These are phyloP conservation scores for Aleurites moluccanus DNA, from an alignment of 441 rosid species.

Conservation along the genomic window DNA sequence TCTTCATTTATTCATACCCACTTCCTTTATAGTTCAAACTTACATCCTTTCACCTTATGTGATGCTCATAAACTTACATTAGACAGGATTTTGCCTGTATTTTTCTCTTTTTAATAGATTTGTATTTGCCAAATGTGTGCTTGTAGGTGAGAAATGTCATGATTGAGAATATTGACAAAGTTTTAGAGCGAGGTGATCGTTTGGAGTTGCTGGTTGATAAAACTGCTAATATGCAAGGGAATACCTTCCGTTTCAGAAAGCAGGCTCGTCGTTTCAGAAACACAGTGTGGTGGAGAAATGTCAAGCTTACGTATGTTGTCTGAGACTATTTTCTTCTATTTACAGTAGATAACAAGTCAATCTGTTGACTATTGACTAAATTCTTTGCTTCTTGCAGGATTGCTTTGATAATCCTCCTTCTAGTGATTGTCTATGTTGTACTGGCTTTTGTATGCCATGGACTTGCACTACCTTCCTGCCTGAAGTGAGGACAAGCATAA, in stretches of 20 bases:
- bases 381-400: constrained; percentile 47
- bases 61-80: constrained; percentile 1
- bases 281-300: constrained; percentile 91
- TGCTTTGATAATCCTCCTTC: constrained; percentile 52
- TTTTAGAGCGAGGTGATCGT: constrained; percentile 90
- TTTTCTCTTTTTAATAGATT: background rate
- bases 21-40: background rate
- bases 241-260: constrained; percentile 88
- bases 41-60: background rate
- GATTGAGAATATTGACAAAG: constrained; percentile 96
- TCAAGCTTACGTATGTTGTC: constrained; percentile 73
- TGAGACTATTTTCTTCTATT: background rate
- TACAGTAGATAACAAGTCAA: background rate
- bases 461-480: constrained; percentile 62
- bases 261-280: constrained; percentile 87
- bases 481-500: constrained; percentile 38
- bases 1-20: background rate
- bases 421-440: constrained; percentile 61
- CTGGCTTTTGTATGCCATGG: constrained; percentile 83
- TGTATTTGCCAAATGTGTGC: background rate
- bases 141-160: constrained; percentile 79
- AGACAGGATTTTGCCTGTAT: background rate
- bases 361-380: constrained; percentile 14
- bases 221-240: constrained; percentile 92
- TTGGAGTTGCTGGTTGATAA: constrained; percentile 94